Base-by-base conservation (phyloP, 495 filamentous ascomycete genomes). In the Lasiosphaeria miniovina region DNA sequence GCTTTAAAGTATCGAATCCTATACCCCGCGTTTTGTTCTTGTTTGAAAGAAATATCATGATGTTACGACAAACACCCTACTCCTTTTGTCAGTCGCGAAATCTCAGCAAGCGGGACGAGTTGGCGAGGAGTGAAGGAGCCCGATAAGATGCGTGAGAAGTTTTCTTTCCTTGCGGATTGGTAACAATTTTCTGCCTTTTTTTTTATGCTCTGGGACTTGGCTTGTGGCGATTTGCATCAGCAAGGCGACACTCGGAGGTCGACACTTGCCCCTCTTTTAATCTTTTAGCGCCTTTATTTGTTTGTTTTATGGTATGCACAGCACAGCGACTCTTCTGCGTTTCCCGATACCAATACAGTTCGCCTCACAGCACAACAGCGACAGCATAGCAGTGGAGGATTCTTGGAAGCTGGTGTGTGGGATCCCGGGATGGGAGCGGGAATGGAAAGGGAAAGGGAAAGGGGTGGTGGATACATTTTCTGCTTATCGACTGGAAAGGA, bases 1-100 rank as follows among this genome's bases (percentile, higher is more conserved):
- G 46, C 36, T 41, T 57, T 49, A 40, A 49, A 57, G 49, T 36
- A 45, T 56, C 40, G 50, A 49, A 61, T 54, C 24, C 63, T 68
- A 71, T 69, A 71, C 65, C 68, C 64, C 48, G 34, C 63, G 68
- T 57, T 50, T 17, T 64, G 68, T 57, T 50, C 31, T 58, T 62
- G 65, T 43, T 70, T 35, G 45, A 32, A 54, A 62, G 54, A 61
- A 61, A 55, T 57, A 55, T 62, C 54, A 73, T 61, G 71, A 73
- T 58, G 67, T 73, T 71, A 73, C 58, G 71, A 73, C 71, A 62
- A 51, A 55, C 61, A 68, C 63, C 61, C 61, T 64, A 64, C 67
- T 70, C 65, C 59, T 65, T n/a, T 60, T 63, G 36, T 59, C 60
- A 46, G 55, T 52, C 57, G 48, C 54, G 54, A 57, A 46, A 63